A percentile compares a stretch with the other conserved stretches of the same genome.
phyloP scores from a whole-genome alignment of 257 asterid genomes.

The Solanum piurae region DNA sequence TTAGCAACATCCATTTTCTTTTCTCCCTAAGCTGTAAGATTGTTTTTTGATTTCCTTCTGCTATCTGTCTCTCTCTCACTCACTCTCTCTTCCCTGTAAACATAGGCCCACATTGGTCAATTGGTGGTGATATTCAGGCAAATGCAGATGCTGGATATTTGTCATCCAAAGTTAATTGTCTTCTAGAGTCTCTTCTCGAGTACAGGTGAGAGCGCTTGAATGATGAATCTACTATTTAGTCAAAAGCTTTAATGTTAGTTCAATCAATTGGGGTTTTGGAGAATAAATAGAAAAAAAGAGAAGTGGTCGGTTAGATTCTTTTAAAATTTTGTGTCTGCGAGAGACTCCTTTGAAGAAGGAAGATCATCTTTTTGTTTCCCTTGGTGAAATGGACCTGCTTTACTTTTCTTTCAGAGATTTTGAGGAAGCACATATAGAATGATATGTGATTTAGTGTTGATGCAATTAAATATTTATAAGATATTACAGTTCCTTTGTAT shows the following conservation, averaged over 20 bases:
- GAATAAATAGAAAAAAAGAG: not conserved
- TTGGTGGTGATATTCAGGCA: constrained; percentile 15
- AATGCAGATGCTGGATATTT: constrained; percentile 41
- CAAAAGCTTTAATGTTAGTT: not conserved
- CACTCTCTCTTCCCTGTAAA: not conserved
- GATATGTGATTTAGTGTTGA: not conserved
- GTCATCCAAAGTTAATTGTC: constrained; percentile 49
- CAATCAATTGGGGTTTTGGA: not conserved
- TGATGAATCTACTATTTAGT: not conserved
- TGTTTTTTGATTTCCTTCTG: not conserved
- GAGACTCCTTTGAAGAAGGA: not conserved
- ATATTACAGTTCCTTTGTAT: not conserved
- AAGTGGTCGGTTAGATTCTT: not conserved
- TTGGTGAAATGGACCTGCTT: not conserved
- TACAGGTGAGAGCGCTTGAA: constrained; percentile 45
- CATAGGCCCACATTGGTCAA: constrained; percentile 33
- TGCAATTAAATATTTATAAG: not conserved
- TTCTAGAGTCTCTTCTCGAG: constrained; percentile 54
- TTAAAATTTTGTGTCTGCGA: not conserved
- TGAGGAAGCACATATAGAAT: not conserved
- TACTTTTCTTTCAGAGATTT: not conserved
- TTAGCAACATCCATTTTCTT: not conserved
- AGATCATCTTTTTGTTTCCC: not conserved
- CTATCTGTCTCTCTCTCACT: not conserved
- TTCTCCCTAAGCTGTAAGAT: not conserved